These are phyloP conservation scores for Globisporangium heterothallicum DNA, from an alignment of 352 stramenopile species.

Conservation along the genomic window DNA sequence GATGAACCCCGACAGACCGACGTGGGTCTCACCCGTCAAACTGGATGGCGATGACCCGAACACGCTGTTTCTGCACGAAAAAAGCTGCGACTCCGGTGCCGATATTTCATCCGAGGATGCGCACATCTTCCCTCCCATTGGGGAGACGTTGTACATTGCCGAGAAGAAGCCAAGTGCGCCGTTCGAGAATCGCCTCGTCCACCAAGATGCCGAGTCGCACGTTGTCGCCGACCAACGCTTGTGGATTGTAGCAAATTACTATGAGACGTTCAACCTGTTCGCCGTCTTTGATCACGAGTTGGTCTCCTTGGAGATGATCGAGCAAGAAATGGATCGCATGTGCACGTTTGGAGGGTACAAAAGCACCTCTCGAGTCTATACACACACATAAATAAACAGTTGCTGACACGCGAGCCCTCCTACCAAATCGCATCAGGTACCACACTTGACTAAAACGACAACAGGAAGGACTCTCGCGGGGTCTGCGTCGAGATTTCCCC, in stretches of 20 bases:
- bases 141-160: slow-evolving; percentile 3
- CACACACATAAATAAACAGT: neutral
- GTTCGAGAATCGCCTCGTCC: slow-evolving; percentile 15
- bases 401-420: too few relatives aligned
- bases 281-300: slow-evolving; percentile 25
- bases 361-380: neutral
- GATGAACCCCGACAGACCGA: slow-evolving; percentile 19
- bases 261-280: slow-evolving; percentile 38
- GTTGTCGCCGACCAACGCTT: slow-evolving; percentile 17
- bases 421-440: too few relatives aligned
- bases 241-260: slow-evolving; percentile 44
- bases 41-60: slow-evolving; percentile 30
- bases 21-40: slow-evolving; percentile 32
- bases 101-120: slow-evolving; percentile 40
- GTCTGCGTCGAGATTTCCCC: slow-evolving; percentile 30
- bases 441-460: too few relatives aligned
- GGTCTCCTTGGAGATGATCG: slow-evolving; percentile 27
- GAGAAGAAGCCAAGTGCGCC: neutral
- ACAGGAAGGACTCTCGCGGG: slow-evolving; percentile 17
- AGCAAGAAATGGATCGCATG: slow-evolving; percentile 33
- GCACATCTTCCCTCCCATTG: slow-evolving; percentile 34
- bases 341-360: slow-evolving; percentile 23
- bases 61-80: slow-evolving; percentile 34
- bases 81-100: slow-evolving; percentile 17
- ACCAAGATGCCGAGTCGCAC: slow-evolving; percentile 34